A percentile compares a stretch with the other conserved stretches of the same genome.
Conservation (phyloP, 257 asterid species). For the Cordia subcordata region DNA sequence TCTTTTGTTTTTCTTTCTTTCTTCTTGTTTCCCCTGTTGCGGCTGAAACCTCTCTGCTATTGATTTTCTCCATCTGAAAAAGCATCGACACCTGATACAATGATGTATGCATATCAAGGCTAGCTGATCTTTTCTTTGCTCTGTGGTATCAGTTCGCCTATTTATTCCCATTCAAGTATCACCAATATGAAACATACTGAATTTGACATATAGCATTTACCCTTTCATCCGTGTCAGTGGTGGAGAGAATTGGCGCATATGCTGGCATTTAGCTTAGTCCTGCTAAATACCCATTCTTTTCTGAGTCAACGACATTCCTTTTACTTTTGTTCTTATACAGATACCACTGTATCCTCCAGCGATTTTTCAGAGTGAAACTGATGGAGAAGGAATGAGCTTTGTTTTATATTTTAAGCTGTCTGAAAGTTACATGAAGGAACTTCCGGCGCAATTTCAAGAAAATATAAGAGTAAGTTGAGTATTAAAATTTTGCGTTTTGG, state of each 20-base stretch:
- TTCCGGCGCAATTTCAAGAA: conserved; percentile 50
- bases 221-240: not conserved
- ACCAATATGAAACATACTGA: too few species aligned
- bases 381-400: conserved; percentile 51
- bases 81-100: too few species aligned
- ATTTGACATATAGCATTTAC: not conserved
- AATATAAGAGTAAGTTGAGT: conserved; percentile 31
- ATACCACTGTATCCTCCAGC: conserved; percentile 44
- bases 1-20: too few species aligned
- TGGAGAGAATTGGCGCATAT: not conserved
- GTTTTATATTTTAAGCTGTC: conserved; percentile 45
- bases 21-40: too few species aligned
- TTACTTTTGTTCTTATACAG: conserved; percentile 17
- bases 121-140: too few species aligned
- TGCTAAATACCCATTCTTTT: not conserved
- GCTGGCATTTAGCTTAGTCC: not conserved
- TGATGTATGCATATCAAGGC: too few species aligned
- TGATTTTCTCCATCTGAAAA: too few species aligned
- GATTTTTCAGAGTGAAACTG: conserved; percentile 44
- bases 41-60: too few species aligned
- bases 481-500: not conserved
- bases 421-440: conserved; percentile 40
- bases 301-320: not conserved
- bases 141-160: too few species aligned
- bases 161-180: too few species aligned